Evolutionary conservation across 2,329 filamentous ascomycete species (phyloP).

Genomic region (Aureobasidium sp.): DNA sequence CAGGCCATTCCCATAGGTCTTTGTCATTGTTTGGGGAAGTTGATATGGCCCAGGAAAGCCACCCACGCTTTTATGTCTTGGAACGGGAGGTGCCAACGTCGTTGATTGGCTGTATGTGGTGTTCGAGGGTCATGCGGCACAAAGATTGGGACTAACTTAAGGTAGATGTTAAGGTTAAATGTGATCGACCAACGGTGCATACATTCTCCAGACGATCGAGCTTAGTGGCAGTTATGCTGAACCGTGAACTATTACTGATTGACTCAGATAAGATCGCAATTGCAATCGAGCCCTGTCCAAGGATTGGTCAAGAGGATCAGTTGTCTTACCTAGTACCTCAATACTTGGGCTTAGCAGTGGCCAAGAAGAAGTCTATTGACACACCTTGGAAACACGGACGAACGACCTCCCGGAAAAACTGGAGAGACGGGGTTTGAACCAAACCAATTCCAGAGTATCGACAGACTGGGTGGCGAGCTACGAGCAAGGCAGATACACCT

Average conservation of each 20-base stretch:
- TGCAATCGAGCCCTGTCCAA: neutral
- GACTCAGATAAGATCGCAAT: constrained; percentile 12
- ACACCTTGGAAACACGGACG: neutral
- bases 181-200: constrained; percentile 2
- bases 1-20: neutral
- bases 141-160: constrained; percentile 16
- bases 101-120: neutral
- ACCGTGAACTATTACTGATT: neutral
- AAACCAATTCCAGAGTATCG: neutral
- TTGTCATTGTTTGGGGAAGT: constrained; percentile 9
- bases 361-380: neutral
- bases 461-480: neutral
- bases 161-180: constrained; percentile 20
- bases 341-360: neutral
- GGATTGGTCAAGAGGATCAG: neutral
- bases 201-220: neutral
- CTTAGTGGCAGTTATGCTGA: neutral
- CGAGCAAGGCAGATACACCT: too few relatives aligned
- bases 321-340: neutral
- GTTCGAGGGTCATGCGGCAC: neutral
- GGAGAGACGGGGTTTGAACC: neutral
- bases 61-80: neutral
- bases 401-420: neutral
- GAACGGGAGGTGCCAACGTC: neutral
- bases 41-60: neutral